These are phyloP conservation scores for Thraustochytrium sp. DNA, from an alignment of 352 stramenopile species.

Conservation along the genomic window DNA sequence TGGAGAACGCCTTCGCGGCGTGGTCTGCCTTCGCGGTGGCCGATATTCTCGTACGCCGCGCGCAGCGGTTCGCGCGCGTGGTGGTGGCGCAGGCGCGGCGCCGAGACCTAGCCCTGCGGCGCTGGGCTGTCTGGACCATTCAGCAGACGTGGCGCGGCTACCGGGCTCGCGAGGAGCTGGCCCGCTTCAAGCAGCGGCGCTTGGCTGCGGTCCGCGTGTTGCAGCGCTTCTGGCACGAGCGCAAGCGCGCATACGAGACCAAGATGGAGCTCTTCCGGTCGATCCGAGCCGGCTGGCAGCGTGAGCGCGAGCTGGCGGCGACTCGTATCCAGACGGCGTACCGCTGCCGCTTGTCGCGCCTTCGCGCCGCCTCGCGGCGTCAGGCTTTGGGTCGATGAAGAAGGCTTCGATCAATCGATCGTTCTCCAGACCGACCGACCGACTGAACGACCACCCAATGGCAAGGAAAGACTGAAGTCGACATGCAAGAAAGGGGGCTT, in stretches of 20 bases:
- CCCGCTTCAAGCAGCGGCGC: background rate
- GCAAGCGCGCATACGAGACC: background rate
- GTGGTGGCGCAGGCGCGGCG: background rate
- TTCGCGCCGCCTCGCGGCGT: background rate
- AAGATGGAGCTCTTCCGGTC: conserved; percentile 12
- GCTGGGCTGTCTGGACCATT: background rate
- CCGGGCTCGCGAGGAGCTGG: background rate
- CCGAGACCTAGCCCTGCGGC: background rate
- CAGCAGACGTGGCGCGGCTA: conserved; percentile 1
- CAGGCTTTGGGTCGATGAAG: no score
- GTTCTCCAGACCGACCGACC: no score
- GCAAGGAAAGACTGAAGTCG: no score
- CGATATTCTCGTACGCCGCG: background rate
- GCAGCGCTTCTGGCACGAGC: background rate
- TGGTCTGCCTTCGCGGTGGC: background rate
- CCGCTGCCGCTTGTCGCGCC: background rate
- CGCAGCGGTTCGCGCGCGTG: background rate
- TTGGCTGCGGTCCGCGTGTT: background rate
- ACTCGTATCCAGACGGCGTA: background rate
- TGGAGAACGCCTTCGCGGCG: background rate
- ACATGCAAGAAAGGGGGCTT: no score
- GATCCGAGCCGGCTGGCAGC: background rate
- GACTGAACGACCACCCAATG: no score
- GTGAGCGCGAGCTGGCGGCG: background rate
- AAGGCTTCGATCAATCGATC: no score